Percentiles rank a stretch among this genome's conserved stretches.
Conservation (phyloP, 2,329 filamentous ascomycete genomes). For the Aspergillus versicolor region DNA sequence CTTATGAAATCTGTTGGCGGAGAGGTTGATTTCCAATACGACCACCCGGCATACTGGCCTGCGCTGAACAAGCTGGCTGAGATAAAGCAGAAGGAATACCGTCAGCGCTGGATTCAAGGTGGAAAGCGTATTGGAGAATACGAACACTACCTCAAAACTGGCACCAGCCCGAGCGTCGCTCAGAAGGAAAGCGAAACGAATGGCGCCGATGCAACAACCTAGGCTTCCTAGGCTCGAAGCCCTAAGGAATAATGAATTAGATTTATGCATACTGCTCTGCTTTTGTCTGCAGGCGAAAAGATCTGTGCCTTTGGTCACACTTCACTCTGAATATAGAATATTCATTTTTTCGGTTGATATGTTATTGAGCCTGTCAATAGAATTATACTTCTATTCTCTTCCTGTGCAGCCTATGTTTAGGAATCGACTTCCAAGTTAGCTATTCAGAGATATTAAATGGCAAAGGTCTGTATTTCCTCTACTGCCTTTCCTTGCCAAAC, state of each 20-base stretch:
- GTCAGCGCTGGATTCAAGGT: constrained; percentile 72
- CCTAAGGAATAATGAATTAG: background rate
- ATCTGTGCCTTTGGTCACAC: background rate
- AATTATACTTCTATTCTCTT: too few species aligned
- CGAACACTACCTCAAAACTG: constrained; percentile 85
- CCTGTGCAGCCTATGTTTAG: too few species aligned
- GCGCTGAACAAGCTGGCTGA: constrained; percentile 71
- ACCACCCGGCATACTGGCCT: constrained; percentile 87
- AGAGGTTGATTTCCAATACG: constrained; percentile 84
- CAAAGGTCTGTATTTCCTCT: too few species aligned
- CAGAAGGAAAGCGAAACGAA: constrained; percentile 24
- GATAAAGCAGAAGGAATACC: constrained; percentile 62
- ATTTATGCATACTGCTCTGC: background rate
- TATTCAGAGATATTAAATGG: too few species aligned
- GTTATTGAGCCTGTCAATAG: too few species aligned
- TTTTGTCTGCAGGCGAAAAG: background rate
- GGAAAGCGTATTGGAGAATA: constrained; percentile 82
- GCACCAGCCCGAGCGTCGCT: constrained; percentile 41
- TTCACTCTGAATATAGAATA: background rate
- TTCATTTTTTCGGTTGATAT: background rate
- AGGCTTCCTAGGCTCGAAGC: background rate
- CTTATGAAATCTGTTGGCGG: constrained; percentile 78
- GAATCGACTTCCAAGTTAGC: too few species aligned
- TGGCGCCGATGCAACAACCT: background rate
- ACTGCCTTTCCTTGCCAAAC: too few species aligned